Evolutionary conservation across 1,139 yeast species (phyloP), one percentile per base, ranked within the genome.

Genomic region (Yamadazyma diospyri): DNA sequence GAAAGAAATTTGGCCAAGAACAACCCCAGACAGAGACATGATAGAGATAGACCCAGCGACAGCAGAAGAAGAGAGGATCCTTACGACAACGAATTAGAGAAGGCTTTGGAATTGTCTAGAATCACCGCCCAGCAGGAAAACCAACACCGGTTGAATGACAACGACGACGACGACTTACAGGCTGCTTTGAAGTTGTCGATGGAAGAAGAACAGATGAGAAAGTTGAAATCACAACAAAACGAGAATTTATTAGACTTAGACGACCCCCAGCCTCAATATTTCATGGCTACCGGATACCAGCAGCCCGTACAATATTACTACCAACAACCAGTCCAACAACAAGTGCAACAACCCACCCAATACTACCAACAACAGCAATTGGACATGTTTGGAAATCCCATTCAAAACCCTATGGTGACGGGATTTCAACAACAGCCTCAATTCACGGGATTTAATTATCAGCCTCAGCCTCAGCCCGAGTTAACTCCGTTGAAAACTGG

Each of bases 171-270:
- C 17, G 94, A 86, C 29, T 67, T 89, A 42, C 77, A 76, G 41
- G 79, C 84, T 32, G 97, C 97, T 1, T 69, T 89, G 43, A 81
- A 81, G 58, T 72, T 92, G 47, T 81, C 94, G 24, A 68, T 81
- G 55, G 97, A 88, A 59, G 97, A 92, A 53, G 95, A 88, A 48
- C 94, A 82, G 56, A 69, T 81, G 72, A 74, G 80, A 50, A 76
- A 72, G 46, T 63, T 66, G 43, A 68, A 64, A 40, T 65, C 62
- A 34, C 57, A 57, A 33, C 76, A 72, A 39, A 65, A 69, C 42
- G 63, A 61, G 25, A 78, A 78, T 49, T 59, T 78, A 37, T 57
- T 78, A 42, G 83, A 78, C 45, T 61, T 78, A 39, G 70, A 67
- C 39, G 83, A 75, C 39, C 59, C 50, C 17, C 61, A 50, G 27